Evolutionary conservation across 805 yeast genomes (phyloP), one percentile per base, ranked within the genome.

Genomic region (Starmerella kuoi): DNA sequence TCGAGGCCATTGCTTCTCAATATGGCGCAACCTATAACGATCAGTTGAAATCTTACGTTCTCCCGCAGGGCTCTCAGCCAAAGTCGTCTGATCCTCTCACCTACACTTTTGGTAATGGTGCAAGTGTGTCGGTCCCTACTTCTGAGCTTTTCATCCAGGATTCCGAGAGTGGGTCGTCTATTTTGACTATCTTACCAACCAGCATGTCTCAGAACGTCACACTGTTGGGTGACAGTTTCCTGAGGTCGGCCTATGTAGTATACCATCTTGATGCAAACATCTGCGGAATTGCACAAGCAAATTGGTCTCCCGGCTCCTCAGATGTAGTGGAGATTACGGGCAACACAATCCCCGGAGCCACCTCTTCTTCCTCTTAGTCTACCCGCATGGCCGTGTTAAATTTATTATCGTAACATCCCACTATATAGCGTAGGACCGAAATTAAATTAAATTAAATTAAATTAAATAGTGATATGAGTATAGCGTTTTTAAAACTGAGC

Each of bases 171-270:
- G 40, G 40, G 4, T n/a, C 27, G 2, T 17, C 34, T 20, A 20
- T 31, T n/a, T 42, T 45, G 9, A 33, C 46, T 9, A 35, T 41
- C n/a, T 38, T 53, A n/a, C 51, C 53, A 14, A 24, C 32, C 22
- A 18, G 38, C 9, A 37, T 57, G 21, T 34, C 42, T 47, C 22
- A 56, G 62, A 42, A 42, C 35, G 31, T 39, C 33, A 61, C 32
- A 19, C 32, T 49, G 28, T 61, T 78, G 32, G 88, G 87, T 19
- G 84, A 76, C 55, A 66, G 69, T 40, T 70, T 79, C 55, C 62
- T 80, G 45, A 66, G 80, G 44, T 67, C 70, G 31, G 78, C 77
- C 4, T 80, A 79, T 55, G 68, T 74, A 19, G 83, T 78, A 14
- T 76, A 70, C 58, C 80, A 80, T 55, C 61, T 78, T 41, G 83